These are phyloP conservation scores for Collybia nuda DNA, from an alignment of 768 basidiomycete species.

Conservation along the genomic window DNA sequence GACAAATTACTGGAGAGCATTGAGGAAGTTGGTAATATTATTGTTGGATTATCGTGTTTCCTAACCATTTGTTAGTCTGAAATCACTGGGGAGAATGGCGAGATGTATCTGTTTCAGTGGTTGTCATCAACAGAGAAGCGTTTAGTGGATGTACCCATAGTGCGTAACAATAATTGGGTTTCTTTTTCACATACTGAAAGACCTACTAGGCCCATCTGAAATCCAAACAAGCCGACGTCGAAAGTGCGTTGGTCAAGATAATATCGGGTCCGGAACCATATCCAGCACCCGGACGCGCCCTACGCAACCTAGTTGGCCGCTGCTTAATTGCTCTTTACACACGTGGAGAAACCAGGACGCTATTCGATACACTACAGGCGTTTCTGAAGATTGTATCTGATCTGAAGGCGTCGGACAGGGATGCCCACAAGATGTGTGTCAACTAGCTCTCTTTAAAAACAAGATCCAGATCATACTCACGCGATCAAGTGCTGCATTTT, in stretches of 20 bases:
- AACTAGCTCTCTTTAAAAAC: neutral
- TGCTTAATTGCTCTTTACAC: constrained; percentile 75
- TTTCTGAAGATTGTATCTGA: constrained; percentile 78
- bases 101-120: constrained; percentile 86
- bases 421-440: constrained; percentile 64
- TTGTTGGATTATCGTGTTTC: constrained; percentile 1
- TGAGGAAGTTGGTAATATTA: constrained; percentile 22
- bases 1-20: constrained; percentile 22
- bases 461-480: constrained; percentile 8
- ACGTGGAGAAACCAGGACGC: constrained; percentile 76
- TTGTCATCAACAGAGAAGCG: constrained; percentile 64
- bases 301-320: constrained; percentile 76
- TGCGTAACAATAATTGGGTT: constrained; percentile 31
- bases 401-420: constrained; percentile 63
- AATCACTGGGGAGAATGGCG: constrained; percentile 71
- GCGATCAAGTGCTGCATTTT: constrained; percentile 69
- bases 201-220: constrained; percentile 63
- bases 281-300: constrained; percentile 85
- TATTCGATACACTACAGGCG: constrained; percentile 85
- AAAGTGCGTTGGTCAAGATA: constrained; percentile 65
- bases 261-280: constrained; percentile 62
- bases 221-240: constrained; percentile 57
- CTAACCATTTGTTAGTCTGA: constrained; percentile 47
- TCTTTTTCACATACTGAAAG: constrained; percentile 9
- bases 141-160: constrained; percentile 47